Base-by-base conservation (phyloP, 306 rosid genomes). In the Vigna trinervia region DNA sequence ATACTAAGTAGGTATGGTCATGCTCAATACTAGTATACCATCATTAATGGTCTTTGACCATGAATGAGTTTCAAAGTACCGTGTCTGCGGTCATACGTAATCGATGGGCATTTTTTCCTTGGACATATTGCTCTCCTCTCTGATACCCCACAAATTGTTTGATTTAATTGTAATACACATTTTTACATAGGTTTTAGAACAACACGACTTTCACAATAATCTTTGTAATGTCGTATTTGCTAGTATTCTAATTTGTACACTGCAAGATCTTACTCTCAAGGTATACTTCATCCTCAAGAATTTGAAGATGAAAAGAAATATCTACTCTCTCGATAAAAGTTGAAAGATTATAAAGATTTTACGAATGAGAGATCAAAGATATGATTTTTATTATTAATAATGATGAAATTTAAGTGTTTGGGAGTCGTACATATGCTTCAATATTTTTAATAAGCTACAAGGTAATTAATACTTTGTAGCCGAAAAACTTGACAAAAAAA, bases 1-100 rank as follows among this genome's bases (percentile, higher is more conserved):
- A 92, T 76, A 86, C 56, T 26, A 74, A 73, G 78, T 95, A 89
- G 90, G 73, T 7, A 56, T 38, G 3, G 13, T 3, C 81, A n/a
- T 66, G 51, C 45, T 34, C 69, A 70, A 38, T 51, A 47, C 53
- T 38, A 61, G 56, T 72, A 75, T 57, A 64, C 71, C 20, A 50
- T 50, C 46, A 46, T 68, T 60, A 56, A 32, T 50, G 45, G 22
- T 56, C 22, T 47, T 36, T 12, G 68, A 68, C 43, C 56, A 54
- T 38, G 39, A 65, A 17, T 15, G 28, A 59, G 15, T 52, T 76
- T 34, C 9, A 26, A 46, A 73, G 41, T 23, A 36, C 20, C 45
- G 32, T 0, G 23, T 9, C 53, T 48, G 54, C 58, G 71, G 45
- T 28, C 54, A 52, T 81, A 7, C 14, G 52, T 36, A 41, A 23